phyloP scores from a whole-genome alignment of 768 basidiomycete species.

The Pisolithus sp. region DNA sequence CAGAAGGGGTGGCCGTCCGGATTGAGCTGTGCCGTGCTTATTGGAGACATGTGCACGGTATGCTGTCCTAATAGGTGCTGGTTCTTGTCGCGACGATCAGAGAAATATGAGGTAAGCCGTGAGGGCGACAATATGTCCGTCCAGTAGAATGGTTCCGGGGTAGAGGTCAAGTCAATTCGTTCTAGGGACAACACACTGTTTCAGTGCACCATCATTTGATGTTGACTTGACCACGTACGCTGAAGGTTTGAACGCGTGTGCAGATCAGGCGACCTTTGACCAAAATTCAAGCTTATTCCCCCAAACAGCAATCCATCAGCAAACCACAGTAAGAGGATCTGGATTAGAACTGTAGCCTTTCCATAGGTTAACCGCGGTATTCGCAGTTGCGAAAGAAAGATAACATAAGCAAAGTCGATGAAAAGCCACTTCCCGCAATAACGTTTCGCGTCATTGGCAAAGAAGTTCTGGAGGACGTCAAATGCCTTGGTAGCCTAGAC shows the following conservation, averaged over 20 bases:
- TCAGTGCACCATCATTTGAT: background rate
- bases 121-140: constrained; percentile 46
- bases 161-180: constrained; percentile 33
- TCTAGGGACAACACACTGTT: constrained; percentile 15
- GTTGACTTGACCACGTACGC: constrained; percentile 21
- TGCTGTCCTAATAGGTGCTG: constrained; percentile 76
- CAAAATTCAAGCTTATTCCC: constrained; percentile 54
- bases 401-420: constrained; percentile 57
- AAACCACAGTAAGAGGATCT: constrained; percentile 55
- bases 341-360: constrained; percentile 55
- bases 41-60: constrained; percentile 88
- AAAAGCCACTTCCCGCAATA: constrained; percentile 67
- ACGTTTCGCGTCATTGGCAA: constrained; percentile 37
- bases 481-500: constrained; percentile 67
- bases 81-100: constrained; percentile 36
- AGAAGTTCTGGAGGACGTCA: constrained; percentile 54
- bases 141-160: constrained; percentile 42
- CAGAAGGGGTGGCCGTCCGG: constrained; percentile 72
- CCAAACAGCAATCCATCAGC: constrained; percentile 69
- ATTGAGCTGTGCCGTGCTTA: constrained; percentile 88
- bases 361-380: constrained; percentile 71
- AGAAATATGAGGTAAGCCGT: constrained; percentile 40
- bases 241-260: constrained; percentile 20
- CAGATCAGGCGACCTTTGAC: constrained; percentile 13
- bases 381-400: constrained; percentile 52